Conservation (phyloP, 176 grass and related monocot genomes). For the Lolium multiflorum region DNA sequence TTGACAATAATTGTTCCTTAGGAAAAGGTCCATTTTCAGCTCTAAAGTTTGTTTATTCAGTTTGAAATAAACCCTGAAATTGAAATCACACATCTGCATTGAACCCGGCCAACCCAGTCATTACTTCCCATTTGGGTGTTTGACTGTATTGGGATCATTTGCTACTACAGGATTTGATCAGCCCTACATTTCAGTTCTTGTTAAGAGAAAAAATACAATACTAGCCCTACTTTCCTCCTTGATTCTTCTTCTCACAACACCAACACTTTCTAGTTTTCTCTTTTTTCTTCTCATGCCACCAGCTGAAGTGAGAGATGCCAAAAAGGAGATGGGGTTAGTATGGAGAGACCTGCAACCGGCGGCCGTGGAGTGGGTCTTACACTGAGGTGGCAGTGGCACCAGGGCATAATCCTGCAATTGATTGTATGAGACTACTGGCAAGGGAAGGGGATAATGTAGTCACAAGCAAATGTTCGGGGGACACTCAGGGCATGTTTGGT, state of each 20-base stretch:
- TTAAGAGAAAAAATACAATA: neutral
- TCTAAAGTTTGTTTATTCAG: neutral
- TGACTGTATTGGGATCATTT: neutral
- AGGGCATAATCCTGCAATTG: neutral
- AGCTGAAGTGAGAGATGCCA: neutral
- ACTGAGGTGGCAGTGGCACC: neutral
- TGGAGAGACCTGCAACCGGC: neutral
- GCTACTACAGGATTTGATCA: neutral
- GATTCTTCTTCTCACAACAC: neutral
- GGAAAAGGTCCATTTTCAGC: constrained; percentile 9
- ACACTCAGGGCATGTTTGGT: no score
- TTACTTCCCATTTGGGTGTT: neutral
- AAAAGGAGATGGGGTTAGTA: neutral
- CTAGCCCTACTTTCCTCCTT: neutral
- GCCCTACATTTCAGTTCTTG: neutral
- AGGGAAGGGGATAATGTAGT: neutral
- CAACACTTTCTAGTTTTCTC: constrained; percentile 16
- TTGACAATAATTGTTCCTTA: neutral
- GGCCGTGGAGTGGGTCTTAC: neutral
- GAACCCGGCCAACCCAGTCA: neutral
- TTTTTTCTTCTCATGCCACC: constrained; percentile 8
- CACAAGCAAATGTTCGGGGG: neutral
- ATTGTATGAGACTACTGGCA: neutral
- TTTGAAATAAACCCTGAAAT: neutral
- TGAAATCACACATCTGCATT: neutral